Evolutionary conservation across 2,329 filamentous ascomycete species (phyloP).

Genomic region (Xylaria sp.): DNA sequence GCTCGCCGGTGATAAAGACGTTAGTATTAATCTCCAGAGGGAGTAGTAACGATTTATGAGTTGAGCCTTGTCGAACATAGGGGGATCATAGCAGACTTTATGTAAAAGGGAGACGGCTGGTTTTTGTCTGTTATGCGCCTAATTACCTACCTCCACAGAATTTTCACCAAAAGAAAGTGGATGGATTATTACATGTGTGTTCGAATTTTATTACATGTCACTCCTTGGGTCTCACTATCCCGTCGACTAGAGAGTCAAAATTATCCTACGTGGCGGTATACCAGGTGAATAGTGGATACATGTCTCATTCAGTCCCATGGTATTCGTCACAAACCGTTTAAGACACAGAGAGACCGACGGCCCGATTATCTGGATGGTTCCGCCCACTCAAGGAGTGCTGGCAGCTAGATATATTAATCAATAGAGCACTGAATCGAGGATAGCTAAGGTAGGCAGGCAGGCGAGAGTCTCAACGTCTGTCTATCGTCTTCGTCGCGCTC

Average conservation of each 20-base stretch:
- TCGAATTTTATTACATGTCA: constrained; percentile 11
- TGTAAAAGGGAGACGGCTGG: background rate
- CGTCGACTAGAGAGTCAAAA: constrained; percentile 11
- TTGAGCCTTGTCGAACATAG: background rate
- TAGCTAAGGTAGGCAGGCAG: constrained; percentile 4
- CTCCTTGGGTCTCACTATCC: constrained; percentile 7
- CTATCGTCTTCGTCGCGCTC: background rate
- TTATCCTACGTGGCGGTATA: background rate
- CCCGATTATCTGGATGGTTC: constrained; percentile 26
- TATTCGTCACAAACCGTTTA: background rate
- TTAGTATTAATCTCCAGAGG: too few species aligned
- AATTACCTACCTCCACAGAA: background rate
- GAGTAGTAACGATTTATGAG: background rate
- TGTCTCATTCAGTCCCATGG: constrained; percentile 14
- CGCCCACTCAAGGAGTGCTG: constrained; percentile 15
- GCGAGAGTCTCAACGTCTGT: constrained; percentile 20
- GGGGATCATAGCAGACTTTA: background rate
- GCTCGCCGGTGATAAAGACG: too few species aligned
- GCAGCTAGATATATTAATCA: constrained; percentile 15
- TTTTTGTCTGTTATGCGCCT: too few species aligned
- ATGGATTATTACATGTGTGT: background rate
- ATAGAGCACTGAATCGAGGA: background rate
- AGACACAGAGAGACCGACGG: constrained; percentile 31
- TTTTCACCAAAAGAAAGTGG: background rate
- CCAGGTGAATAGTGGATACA: constrained; percentile 3